A percentile compares a stretch with the other conserved stretches of the same genome.
Evolutionary conservation across 1,139 yeast species (phyloP).

Genomic region (Suhomyces wounanorum): DNA sequence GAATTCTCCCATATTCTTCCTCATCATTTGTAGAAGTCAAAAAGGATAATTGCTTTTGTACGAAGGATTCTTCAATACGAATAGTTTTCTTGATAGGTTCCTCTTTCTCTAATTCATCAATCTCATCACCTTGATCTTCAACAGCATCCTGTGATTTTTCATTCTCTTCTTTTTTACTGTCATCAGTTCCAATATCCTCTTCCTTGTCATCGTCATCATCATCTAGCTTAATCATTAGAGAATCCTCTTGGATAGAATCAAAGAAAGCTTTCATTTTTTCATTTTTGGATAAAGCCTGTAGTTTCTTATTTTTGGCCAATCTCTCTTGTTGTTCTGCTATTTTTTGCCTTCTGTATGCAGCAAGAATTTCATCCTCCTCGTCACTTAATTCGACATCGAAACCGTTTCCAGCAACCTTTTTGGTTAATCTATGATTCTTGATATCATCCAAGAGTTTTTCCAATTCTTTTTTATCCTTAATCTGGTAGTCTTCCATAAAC

Average conservation of each 20-base stretch:
- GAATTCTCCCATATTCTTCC: conserved; percentile 37
- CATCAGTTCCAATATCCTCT: conserved; percentile 22
- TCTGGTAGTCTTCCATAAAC: conserved; percentile 67
- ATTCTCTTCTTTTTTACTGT: conserved; percentile 17
- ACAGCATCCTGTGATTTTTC: conserved; percentile 12
- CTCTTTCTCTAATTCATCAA: conserved; percentile 21
- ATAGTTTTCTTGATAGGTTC: conserved; percentile 25
- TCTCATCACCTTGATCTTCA: conserved; percentile 15
- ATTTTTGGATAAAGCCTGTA: conserved; percentile 46
- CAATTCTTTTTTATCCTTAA: conserved; percentile 68
- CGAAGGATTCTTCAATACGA: conserved; percentile 54
- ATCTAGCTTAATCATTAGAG: conserved; percentile 25
- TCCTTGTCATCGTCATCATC: conserved; percentile 32
- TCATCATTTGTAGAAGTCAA: conserved; percentile 42
- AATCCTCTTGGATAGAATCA: conserved; percentile 61
- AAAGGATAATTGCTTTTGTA: conserved; percentile 66
- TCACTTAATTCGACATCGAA: conserved; percentile 67
- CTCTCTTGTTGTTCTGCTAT: conserved; percentile 57
- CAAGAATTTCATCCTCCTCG: conserved; percentile 63
- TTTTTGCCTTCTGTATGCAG: conserved; percentile 53
- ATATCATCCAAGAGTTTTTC: conserved; percentile 79
- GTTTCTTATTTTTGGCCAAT: conserved; percentile 54
- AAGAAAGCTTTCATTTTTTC: conserved; percentile 75
- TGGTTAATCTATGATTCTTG: conserved; percentile 77
- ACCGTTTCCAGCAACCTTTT: conserved; percentile 56